Base-by-base conservation (phyloP, 345 rosid genomes). In the Citrus inodora region DNA sequence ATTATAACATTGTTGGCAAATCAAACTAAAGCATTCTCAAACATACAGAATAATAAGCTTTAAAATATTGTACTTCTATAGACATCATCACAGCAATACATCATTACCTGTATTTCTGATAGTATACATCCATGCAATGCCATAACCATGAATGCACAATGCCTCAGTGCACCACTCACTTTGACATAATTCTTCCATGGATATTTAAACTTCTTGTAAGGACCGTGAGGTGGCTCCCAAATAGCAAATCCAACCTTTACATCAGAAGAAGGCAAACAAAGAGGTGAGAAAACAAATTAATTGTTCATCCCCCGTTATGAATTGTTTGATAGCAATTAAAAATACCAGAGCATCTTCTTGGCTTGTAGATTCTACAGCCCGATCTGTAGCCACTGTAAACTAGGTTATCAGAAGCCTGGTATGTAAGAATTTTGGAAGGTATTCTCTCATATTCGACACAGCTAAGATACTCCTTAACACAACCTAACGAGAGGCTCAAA, bases 181-280 rank as follows among this genome's bases (percentile, higher is more conserved):
- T 87, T 91, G 81, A 90, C 92, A 79, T 92, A 95, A 83, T 87
- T 93, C 88, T 87, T 86, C 99, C 99, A 95, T 5, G 99, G 99
- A 87, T 93, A 95, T 59, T 80, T 70, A 80, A 95, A 79, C 58
- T 88, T 85, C 79, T 56, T 92, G 83, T 93, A 95, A 37, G 90
- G 96, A 81, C 99, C 99, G 25, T 95, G 99, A 72, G 99, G 99
- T 14, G 99, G 99, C 89, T 95, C 99, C 98, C 97, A 95, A 64
- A 92, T 82, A 7, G 99, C 99, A 78, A 95, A 95, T 66, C 96
- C 86, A 87, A 95, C 68, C 99, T 95, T 78, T 73, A 62, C 37
- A 72, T 73, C 13, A n/a, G 16, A 79, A n/a, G 74, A 78, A 64
- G 64, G 33, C 35, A 28, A 21, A 66, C 13, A 28, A 55, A 33